These are phyloP conservation scores for Huntiella bhutanensis DNA, from an alignment of 2,329 filamentous ascomycete species.

Conservation along the genomic window DNA sequence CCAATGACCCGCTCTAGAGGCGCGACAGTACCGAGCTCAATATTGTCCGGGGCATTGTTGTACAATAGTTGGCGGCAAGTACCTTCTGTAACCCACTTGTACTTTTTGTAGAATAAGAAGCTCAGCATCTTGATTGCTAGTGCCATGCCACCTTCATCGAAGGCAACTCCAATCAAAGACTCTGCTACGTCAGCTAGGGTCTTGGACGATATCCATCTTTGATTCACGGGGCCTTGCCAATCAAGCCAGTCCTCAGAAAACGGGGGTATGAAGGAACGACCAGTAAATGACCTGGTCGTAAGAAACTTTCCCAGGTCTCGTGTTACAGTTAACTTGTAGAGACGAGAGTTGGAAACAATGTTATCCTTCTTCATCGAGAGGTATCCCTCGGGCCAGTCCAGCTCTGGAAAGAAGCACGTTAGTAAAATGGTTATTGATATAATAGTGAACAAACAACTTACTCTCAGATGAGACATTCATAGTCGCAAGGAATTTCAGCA, in stretches of 20 bases:
- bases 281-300: constrained; percentile 46
- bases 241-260: constrained; percentile 28
- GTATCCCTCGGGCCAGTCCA: constrained; percentile 56
- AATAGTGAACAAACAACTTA: constrained; percentile 18
- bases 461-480: constrained; percentile 40
- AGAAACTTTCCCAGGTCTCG: constrained; percentile 55
- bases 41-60: constrained; percentile 15
- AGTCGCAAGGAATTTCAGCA: constrained; percentile 58
- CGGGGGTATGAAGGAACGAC: constrained; percentile 50
- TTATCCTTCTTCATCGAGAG: constrained; percentile 49
- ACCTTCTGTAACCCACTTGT: constrained; percentile 31
- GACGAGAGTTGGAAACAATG: constrained; percentile 56
- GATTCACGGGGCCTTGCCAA: constrained; percentile 6
- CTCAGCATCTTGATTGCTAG: constrained; percentile 46
- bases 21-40: constrained; percentile 9
- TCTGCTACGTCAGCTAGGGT: constrained; percentile 76
- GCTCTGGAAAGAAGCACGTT: constrained; percentile 25
- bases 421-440: constrained; percentile 9
- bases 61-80: constrained; percentile 26
- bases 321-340: constrained; percentile 44
- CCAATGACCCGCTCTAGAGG: constrained; percentile 43
- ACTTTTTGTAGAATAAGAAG: constrained; percentile 35
- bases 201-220: constrained; percentile 47
- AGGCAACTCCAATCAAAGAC: constrained; percentile 61
- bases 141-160: constrained; percentile 44